A percentile compares a stretch with the other conserved stretches of the same genome.
Evolutionary conservation across 169 alveolate species (phyloP).

Genomic region (Plasmodium inui): DNA sequence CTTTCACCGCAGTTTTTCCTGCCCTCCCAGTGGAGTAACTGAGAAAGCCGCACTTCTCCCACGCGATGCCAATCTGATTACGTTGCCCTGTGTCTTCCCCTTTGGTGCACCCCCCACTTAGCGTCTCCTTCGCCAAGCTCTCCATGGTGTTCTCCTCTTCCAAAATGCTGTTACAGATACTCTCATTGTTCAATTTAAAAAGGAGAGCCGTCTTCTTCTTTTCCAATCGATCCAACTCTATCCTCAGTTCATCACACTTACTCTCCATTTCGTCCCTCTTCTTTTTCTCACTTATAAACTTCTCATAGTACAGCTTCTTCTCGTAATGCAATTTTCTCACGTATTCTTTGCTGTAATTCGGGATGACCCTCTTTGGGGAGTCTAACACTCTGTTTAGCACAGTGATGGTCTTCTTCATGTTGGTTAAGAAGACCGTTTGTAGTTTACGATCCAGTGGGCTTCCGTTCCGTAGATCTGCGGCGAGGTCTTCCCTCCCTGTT

Average conservation of each 20-base stretch:
- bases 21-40: background rate
- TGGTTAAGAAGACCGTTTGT: background rate
- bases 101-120: background rate
- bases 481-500: background rate
- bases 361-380: background rate
- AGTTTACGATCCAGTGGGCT: conserved; percentile 4
- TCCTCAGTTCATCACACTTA: conserved; percentile 25
- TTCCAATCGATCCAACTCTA: conserved; percentile 44
- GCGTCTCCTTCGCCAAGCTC: background rate
- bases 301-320: conserved; percentile 27
- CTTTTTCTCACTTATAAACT: conserved; percentile 18
- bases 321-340: conserved; percentile 50
- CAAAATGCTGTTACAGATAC: conserved; percentile 25
- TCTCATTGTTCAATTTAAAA: conserved; percentile 27
- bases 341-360: conserved; percentile 5
- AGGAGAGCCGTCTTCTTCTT: conserved; percentile 41
- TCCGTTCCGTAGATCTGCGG: background rate
- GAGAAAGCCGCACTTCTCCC: background rate
- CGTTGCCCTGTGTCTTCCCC: background rate
- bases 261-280: conserved; percentile 19
- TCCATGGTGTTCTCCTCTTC: background rate
- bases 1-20: background rate
- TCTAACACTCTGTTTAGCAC: conserved; percentile 10
- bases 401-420: conserved; percentile 26
- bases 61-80: background rate